These are phyloP conservation scores for Dothideomycetes sp. DNA, from an alignment of 2,329 filamentous ascomycete genomes.

Conservation along the genomic window DNA sequence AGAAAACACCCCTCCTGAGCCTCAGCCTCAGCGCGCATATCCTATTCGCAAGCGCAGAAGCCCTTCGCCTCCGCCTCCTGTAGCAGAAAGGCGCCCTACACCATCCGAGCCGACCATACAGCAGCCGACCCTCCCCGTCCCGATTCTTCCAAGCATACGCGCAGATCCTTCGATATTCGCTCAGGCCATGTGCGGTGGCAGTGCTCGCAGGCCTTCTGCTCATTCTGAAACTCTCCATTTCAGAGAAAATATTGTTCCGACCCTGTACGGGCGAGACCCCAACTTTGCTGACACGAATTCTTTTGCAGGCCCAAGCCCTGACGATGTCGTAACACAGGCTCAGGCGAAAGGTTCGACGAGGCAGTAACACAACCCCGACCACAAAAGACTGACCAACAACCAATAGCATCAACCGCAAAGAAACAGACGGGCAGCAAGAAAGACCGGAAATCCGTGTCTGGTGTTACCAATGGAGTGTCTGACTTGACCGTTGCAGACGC, in stretches of 20 bases:
- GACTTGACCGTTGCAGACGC: constrained; percentile 38
- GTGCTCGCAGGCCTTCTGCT: not conserved
- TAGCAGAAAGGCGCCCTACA: constrained; percentile 4
- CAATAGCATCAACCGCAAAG: constrained; percentile 11
- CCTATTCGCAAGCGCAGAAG: constrained; percentile 9
- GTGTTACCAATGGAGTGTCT: constrained; percentile 35
- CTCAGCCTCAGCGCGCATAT: not conserved
- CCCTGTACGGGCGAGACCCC: constrained; percentile 28
- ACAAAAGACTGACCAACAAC: constrained; percentile 11
- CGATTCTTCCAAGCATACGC: not conserved
- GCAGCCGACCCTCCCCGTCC: not conserved
- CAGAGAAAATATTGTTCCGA: constrained; percentile 19
- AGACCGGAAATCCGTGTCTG: constrained; percentile 14
- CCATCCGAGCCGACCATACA: not conserved
- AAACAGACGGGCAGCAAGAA: constrained; percentile 15
- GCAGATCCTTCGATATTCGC: constrained; percentile 10
- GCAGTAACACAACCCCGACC: constrained; percentile 2
- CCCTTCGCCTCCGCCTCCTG: constrained; percentile 8
- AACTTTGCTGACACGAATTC: constrained; percentile 41
- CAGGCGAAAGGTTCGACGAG: constrained; percentile 43
- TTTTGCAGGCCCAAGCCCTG: constrained; percentile 80
- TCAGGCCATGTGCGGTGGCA: constrained; percentile 7
- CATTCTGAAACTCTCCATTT: not conserved
- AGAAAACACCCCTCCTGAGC: not conserved
- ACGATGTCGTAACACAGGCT: constrained; percentile 77